phyloP scores from a whole-genome alignment of 2,329 filamentous ascomycete species.

The Phialemoniopsis sp. region DNA sequence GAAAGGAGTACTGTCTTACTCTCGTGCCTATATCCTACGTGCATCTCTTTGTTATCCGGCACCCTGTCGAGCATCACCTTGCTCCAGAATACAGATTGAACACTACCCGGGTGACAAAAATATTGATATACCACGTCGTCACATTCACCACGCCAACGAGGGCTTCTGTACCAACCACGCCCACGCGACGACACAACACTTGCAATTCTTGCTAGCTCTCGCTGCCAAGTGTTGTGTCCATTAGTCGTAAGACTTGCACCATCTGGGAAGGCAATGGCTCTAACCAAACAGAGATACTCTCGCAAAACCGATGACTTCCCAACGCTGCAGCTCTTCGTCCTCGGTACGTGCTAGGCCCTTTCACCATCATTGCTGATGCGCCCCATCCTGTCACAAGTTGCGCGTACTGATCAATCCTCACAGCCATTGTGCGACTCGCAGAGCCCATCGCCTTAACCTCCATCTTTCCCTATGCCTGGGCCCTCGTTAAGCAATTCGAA shows the following conservation, averaged over 20 bases:
- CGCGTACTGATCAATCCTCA: not conserved
- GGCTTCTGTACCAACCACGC: too few relatives aligned
- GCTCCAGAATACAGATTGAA: too few relatives aligned
- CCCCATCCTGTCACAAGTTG: not conserved
- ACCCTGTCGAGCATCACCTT: too few relatives aligned
- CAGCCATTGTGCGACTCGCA: conserved; percentile 87
- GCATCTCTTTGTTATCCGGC: too few relatives aligned
- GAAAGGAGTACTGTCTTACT: too few relatives aligned
- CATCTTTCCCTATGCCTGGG: conserved; percentile 90
- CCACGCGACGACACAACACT: not conserved
- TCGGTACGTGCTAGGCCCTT: conserved; percentile 55
- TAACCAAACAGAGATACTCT: conserved; percentile 43
- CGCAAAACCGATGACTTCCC: conserved; percentile 74
- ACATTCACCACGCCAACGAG: too few relatives aligned
- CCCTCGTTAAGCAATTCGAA: conserved; percentile 72
- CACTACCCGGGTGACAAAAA: too few relatives aligned
- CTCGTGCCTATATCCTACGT: too few relatives aligned
- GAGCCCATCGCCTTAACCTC: conserved; percentile 91
- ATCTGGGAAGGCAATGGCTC: conserved; percentile 43
- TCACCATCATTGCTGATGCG: not conserved
- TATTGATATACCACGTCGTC: too few relatives aligned
- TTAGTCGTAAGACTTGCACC: conserved; percentile 38
- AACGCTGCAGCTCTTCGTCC: conserved; percentile 73
- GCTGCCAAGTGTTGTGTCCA: conserved; percentile 27
- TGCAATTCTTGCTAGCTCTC: not conserved